phyloP scores from a whole-genome alignment of 2,329 filamentous ascomycete genomes.

The Pochonia chlamydosporia region DNA sequence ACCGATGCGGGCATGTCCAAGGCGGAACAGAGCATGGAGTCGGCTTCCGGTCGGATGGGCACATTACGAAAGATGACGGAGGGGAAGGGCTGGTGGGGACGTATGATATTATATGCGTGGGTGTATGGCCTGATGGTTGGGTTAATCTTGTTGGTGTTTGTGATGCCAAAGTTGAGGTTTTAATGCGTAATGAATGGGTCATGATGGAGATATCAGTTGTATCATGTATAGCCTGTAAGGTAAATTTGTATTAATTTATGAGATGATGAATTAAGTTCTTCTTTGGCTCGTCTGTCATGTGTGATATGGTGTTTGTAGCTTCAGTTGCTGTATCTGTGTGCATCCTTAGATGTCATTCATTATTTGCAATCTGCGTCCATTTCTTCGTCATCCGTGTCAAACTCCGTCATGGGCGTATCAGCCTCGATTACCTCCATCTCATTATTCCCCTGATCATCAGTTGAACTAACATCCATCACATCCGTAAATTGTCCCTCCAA shows the following conservation, averaged over 20 bases:
- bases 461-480: too few relatives aligned
- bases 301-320: neutral
- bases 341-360: too few relatives aligned
- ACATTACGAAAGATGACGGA: conserved; percentile 74
- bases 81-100: conserved; percentile 79
- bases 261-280: neutral
- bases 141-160: conserved; percentile 73
- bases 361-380: too few relatives aligned
- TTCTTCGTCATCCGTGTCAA: too few relatives aligned
- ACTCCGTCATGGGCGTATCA: too few relatives aligned
- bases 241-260: neutral
- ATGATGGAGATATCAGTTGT: neutral
- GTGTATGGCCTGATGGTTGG: conserved; percentile 78
- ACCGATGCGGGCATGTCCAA: conserved; percentile 72
- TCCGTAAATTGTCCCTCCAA: too few relatives aligned
- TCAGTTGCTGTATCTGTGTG: too few relatives aligned
- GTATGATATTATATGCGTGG: conserved; percentile 78
- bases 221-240: neutral
- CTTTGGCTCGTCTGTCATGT: conserved; percentile 1
- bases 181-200: conserved; percentile 30
- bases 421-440: too few relatives aligned
- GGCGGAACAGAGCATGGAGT: conserved; percentile 70
- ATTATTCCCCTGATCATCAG: too few relatives aligned
- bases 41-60: conserved; percentile 72
- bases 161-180: conserved; percentile 83